These are phyloP conservation scores for Pseudomassariella vexata DNA, from an alignment of 2,329 filamentous ascomycete genomes.

Conservation along the genomic window DNA sequence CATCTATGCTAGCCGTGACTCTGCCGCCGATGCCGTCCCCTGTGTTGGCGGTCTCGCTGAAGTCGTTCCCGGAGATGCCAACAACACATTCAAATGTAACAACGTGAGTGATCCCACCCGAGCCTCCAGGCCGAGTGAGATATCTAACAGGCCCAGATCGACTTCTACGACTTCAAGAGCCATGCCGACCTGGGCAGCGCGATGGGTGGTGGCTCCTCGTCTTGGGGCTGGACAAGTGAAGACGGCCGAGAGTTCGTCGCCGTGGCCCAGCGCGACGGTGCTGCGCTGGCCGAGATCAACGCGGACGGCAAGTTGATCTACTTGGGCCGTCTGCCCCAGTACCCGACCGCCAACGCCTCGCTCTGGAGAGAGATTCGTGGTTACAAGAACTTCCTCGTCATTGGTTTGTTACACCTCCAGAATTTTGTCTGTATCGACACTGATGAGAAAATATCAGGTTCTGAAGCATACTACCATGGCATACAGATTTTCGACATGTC, in stretches of 20 bases:
- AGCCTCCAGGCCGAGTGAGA: neutral
- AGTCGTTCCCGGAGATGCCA: slow-evolving; percentile 36
- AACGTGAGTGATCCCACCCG: slow-evolving; percentile 20
- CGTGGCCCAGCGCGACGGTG: slow-evolving; percentile 42
- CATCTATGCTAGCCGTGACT: slow-evolving; percentile 4
- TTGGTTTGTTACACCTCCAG: no score
- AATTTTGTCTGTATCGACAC: no score
- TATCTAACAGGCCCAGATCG: slow-evolving; percentile 2
- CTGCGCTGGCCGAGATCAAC: slow-evolving; percentile 42
- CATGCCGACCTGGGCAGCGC: slow-evolving; percentile 40
- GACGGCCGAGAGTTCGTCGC: slow-evolving; percentile 44
- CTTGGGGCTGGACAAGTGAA: slow-evolving; percentile 24
- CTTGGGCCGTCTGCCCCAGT: slow-evolving; percentile 38
- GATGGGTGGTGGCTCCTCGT: slow-evolving; percentile 6
- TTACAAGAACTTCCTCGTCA: slow-evolving; percentile 27
- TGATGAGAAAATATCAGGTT: no score
- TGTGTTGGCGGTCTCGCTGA: slow-evolving; percentile 38
- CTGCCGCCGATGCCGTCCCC: slow-evolving; percentile 9
- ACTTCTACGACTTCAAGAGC: slow-evolving; percentile 30
- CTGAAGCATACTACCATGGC: slow-evolving; percentile 42
- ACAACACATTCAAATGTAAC: slow-evolving; percentile 42
- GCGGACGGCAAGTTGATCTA: slow-evolving; percentile 38
- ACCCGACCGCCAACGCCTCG: slow-evolving; percentile 20
- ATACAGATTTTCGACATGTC: slow-evolving; percentile 60
- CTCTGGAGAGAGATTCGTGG: slow-evolving; percentile 36